These are phyloP conservation scores for Yarrowia hollandica DNA, from an alignment of 805 yeast genomes.

Conservation along the genomic window DNA sequence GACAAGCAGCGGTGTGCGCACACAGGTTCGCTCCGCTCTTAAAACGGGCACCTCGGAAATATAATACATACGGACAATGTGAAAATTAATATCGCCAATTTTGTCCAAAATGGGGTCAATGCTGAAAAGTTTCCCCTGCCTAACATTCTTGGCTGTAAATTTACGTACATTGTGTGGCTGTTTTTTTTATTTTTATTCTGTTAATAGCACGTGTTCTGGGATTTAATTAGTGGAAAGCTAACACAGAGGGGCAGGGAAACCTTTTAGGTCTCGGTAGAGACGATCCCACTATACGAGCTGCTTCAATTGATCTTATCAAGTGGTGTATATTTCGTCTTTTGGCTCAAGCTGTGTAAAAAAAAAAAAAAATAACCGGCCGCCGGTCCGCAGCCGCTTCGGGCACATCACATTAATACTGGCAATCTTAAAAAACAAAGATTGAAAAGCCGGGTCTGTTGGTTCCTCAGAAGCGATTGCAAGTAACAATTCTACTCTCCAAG, in stretches of 20 bases:
- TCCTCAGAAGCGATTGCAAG: too few relatives aligned
- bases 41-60: background rate
- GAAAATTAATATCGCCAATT: conserved; percentile 7
- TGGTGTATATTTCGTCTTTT: too few relatives aligned
- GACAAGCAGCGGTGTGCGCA: too few relatives aligned
- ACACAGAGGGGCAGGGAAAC: background rate
- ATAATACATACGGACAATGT: background rate
- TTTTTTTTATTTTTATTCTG: too few relatives aligned
- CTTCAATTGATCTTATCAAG: too few relatives aligned
- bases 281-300: background rate
- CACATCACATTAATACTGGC: background rate
- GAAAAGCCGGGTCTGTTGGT: too few relatives aligned
- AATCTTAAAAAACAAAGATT: background rate
- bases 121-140: conserved; percentile 17
- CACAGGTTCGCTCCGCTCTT: background rate
- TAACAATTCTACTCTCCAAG: too few relatives aligned
- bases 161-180: background rate
- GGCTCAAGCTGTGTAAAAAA: too few relatives aligned
- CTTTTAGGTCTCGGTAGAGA: background rate
- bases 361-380: background rate
- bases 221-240: conserved; percentile 7
- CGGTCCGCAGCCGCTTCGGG: conserved; percentile 15
- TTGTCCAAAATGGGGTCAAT: background rate
- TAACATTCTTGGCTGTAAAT: conserved; percentile 5
- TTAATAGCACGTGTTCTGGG: conserved; percentile 10